Percentiles rank a stretch among this genome's conserved stretches.
Evolutionary conservation across 2,329 filamentous ascomycete species (phyloP).

Genomic region (Zymoseptoria crescenta): DNA sequence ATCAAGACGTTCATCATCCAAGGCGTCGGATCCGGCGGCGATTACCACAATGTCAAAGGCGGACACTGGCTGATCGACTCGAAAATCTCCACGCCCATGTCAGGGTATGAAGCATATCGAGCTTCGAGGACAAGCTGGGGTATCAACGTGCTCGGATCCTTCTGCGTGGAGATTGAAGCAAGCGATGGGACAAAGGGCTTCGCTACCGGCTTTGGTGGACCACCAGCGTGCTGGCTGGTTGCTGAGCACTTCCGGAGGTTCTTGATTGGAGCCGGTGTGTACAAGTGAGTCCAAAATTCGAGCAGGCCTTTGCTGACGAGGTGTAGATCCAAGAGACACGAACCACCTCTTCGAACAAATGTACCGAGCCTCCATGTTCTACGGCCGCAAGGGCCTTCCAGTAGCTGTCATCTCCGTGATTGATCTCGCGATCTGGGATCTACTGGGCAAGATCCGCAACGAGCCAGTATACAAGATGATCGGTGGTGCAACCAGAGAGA

Average conservation of each 20-base stretch:
- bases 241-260: slow-evolving; percentile 92
- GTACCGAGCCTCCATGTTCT: slow-evolving; percentile 95
- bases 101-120: slow-evolving; percentile 79
- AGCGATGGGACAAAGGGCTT: slow-evolving; percentile 89
- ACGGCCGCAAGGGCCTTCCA: slow-evolving; percentile 84
- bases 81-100: slow-evolving; percentile 88
- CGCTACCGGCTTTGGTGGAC: slow-evolving; percentile 87
- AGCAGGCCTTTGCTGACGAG: slow-evolving; percentile 8
- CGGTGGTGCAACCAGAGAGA: slow-evolving; percentile 76
- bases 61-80: slow-evolving; percentile 77
- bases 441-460: slow-evolving; percentile 80
- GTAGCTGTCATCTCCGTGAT: slow-evolving; percentile 91
- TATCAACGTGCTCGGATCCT: slow-evolving; percentile 89
- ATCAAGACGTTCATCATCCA: slow-evolving; percentile 65
- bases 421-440: slow-evolving; percentile 86
- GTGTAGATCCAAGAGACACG: slow-evolving; percentile 74
- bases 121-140: slow-evolving; percentile 86
- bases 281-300: background rate
- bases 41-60: slow-evolving; percentile 85
- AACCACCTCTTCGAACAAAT: slow-evolving; percentile 93
- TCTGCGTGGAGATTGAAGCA: slow-evolving; percentile 82
- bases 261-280: slow-evolving; percentile 64
- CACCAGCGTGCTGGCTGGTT: slow-evolving; percentile 87
- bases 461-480: slow-evolving; percentile 95
- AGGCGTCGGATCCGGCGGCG: slow-evolving; percentile 58